A percentile compares a stretch with the other conserved stretches of the same genome.
Evolutionary conservation across 176 grass and related monocot genomes (phyloP).

Genomic region (Themeda triandra): DNA sequence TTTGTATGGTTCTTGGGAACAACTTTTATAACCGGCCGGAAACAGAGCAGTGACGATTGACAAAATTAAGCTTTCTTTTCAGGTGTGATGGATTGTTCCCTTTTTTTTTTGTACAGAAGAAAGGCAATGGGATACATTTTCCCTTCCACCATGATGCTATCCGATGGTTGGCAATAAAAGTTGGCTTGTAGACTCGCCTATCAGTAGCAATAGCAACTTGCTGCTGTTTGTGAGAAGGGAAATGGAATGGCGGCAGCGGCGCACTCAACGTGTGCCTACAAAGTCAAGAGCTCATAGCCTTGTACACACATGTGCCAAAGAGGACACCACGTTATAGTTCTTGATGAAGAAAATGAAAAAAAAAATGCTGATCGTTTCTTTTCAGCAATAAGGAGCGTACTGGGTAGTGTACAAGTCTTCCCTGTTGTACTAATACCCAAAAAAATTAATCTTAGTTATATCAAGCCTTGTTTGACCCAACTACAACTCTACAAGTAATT

Average conservation of each 20-base stretch:
- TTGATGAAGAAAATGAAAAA: neutral
- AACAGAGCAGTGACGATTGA: neutral
- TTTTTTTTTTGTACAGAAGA: neutral
- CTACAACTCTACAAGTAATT: neutral
- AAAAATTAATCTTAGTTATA: neutral
- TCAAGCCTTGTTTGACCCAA: constrained; percentile 5
- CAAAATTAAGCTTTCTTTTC: neutral
- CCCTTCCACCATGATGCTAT: neutral
- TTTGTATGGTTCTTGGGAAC: neutral
- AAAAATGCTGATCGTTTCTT: neutral
- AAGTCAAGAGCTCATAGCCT: neutral
- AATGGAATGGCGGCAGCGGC: neutral
- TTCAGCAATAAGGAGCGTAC: neutral
- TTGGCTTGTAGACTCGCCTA: neutral
- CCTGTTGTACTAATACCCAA: neutral
- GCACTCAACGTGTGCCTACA: neutral
- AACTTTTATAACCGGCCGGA: neutral
- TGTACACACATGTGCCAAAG: neutral
- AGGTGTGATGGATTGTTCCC: neutral
- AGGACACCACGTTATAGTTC: neutral
- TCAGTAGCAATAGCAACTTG: neutral
- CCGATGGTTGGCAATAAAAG: neutral
- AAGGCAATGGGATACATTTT: neutral
- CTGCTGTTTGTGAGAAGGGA: neutral
- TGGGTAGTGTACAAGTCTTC: neutral